phyloP scores from a whole-genome alignment of 2,329 filamentous ascomycete species.

The Chaetomiaceae sp. region DNA sequence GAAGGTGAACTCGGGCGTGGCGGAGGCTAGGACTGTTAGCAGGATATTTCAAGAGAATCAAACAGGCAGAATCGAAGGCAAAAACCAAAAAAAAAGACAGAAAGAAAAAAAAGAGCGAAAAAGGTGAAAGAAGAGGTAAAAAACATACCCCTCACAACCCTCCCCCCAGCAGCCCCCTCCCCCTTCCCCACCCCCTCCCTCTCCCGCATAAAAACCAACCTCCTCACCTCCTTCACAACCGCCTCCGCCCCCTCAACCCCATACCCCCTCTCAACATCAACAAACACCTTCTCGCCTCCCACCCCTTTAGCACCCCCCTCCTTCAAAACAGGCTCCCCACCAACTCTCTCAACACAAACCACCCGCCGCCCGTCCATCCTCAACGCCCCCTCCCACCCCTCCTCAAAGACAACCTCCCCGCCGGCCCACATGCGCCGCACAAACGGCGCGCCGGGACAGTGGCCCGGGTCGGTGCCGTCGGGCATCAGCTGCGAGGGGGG shows the following conservation, averaged over 20 bases:
- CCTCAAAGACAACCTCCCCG: constrained; percentile 59
- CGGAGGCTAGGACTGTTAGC: constrained; percentile 28
- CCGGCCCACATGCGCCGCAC: constrained; percentile 84
- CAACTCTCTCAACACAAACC: constrained; percentile 43
- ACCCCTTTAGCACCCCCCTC: constrained; percentile 28
- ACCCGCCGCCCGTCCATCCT: constrained; percentile 36
- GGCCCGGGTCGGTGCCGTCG: constrained; percentile 80
- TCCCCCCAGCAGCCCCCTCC: constrained; percentile 8
- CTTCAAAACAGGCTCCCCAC: constrained; percentile 24
- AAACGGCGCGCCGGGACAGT: constrained; percentile 69
- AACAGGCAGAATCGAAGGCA: too few species aligned
- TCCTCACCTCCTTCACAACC: constrained; percentile 35
- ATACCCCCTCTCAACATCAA: constrained; percentile 47
- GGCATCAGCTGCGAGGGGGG: constrained; percentile 58
- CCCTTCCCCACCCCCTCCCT: constrained; percentile 24
- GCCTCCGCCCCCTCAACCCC: neutral
- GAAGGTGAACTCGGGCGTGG: constrained; percentile 38
- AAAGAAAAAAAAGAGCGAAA: neutral
- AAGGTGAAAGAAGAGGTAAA: neutral
- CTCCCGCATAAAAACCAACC: constrained; percentile 49
- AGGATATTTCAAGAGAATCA: neutral
- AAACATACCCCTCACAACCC: constrained; percentile 21
- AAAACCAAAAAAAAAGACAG: neutral
- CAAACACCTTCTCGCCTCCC: constrained; percentile 45
- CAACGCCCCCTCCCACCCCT: constrained; percentile 28